These are phyloP conservation scores for Tulasnella sp. DNA, from an alignment of 768 basidiomycete genomes.

Conservation along the genomic window DNA sequence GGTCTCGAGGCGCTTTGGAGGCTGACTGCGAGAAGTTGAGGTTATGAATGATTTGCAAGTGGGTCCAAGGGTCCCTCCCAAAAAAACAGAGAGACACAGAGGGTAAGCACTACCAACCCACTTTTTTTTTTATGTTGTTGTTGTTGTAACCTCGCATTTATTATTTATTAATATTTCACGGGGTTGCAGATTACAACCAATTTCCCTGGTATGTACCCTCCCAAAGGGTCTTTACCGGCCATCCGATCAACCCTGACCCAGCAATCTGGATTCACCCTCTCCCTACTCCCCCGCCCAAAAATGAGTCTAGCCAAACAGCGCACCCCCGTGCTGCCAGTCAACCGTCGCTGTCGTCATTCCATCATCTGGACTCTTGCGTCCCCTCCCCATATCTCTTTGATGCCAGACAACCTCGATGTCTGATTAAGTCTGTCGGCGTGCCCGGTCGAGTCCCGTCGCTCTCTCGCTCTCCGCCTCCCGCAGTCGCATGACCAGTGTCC, in stretches of 20 bases:
- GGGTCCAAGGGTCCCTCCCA: background rate
- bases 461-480: too few species aligned
- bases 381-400: background rate
- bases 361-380: background rate
- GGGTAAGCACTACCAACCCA: background rate
- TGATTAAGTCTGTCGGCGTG: background rate
- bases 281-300: background rate
- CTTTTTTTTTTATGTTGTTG: background rate
- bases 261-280: background rate
- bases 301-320: conserved; percentile 11
- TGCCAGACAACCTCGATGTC: background rate
- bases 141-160: conserved; percentile 2
- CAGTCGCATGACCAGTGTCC: background rate
- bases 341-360: conserved; percentile 4
- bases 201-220: background rate
- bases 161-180: background rate
- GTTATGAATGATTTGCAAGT: conserved; percentile 10
- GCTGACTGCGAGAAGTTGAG: conserved; percentile 5
- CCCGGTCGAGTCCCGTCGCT: background rate
- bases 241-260: conserved; percentile 7
- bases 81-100: background rate
- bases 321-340: conserved; percentile 2
- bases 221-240: background rate
- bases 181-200: background rate
- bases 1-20: background rate